A percentile compares a stretch with the other conserved stretches of the same genome.
Evolutionary conservation across 495 filamentous ascomycete genomes (phyloP).

Genomic region (Penicillium waksmanii): DNA sequence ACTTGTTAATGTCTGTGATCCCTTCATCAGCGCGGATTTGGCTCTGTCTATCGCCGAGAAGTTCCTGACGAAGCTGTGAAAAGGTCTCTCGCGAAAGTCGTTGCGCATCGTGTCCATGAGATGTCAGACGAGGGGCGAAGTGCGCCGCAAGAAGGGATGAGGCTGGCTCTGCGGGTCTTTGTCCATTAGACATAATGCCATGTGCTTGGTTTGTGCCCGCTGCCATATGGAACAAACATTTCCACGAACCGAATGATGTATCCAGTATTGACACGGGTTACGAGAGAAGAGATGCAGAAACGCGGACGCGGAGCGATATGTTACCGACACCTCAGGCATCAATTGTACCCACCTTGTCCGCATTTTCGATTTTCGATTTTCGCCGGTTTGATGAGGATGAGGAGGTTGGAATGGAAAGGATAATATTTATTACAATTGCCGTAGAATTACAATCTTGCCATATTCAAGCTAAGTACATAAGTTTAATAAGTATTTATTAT

Average conservation of each 20-base stretch:
- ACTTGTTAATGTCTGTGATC: slow-evolving; percentile 73
- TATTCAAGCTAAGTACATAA: too few species aligned
- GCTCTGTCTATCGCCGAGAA: slow-evolving; percentile 52
- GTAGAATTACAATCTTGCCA: too few species aligned
- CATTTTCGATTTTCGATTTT: not conserved
- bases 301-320: slow-evolving; percentile 13
- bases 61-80: slow-evolving; percentile 65
- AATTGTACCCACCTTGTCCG: slow-evolving; percentile 1
- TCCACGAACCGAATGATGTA: slow-evolving; percentile 12
- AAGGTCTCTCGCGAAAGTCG: slow-evolving; percentile 58
- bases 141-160: slow-evolving; percentile 73
- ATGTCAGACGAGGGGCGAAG: slow-evolving; percentile 53
- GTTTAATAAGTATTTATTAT: too few species aligned
- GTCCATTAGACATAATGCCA: slow-evolving; percentile 21
- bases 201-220: slow-evolving; percentile 26
- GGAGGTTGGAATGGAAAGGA: too few species aligned
- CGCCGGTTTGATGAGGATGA: not conserved
- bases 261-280: slow-evolving; percentile 5
- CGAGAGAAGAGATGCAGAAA: slow-evolving; percentile 7
- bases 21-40: slow-evolving; percentile 60
- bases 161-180: slow-evolving; percentile 48
- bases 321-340: slow-evolving; percentile 32
- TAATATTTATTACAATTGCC: too few species aligned
- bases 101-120: slow-evolving; percentile 45
- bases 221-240: slow-evolving; percentile 32